These are phyloP conservation scores for Aspergillus ibericus DNA, from an alignment of 2,329 filamentous ascomycete species.

Conservation along the genomic window DNA sequence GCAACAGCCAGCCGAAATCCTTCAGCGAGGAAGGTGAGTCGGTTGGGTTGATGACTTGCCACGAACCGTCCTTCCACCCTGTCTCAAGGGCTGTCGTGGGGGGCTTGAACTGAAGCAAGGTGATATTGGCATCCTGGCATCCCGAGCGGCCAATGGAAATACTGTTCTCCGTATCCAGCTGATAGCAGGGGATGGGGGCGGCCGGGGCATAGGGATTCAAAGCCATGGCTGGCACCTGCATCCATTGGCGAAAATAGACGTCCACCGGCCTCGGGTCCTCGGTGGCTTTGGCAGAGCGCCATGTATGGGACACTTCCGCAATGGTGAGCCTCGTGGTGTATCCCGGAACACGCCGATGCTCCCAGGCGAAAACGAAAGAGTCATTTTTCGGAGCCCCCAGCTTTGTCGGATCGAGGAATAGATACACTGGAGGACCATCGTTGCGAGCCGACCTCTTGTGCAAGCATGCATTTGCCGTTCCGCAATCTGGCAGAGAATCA, in stretches of 20 bases:
- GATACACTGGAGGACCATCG: conserved; percentile 43
- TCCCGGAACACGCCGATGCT: conserved; percentile 48
- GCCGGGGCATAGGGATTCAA: conserved; percentile 22
- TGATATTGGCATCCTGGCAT: conserved; percentile 35
- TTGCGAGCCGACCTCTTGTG: conserved; percentile 46
- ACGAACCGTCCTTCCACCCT: conserved; percentile 17
- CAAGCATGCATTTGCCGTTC: conserved; percentile 56
- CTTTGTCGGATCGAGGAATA: conserved; percentile 60
- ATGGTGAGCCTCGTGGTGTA: conserved; percentile 49
- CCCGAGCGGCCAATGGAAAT: conserved; percentile 17
- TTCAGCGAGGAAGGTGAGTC: conserved; percentile 26
- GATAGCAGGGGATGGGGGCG: conserved; percentile 21
- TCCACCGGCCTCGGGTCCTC: conserved; percentile 20
- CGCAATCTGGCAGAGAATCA: conserved; percentile 55
- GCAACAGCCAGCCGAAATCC: conserved; percentile 35
- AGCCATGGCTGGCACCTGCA: conserved; percentile 18
- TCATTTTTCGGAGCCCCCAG: conserved; percentile 51
- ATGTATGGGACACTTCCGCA: conserved; percentile 49
- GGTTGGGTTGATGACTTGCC: conserved; percentile 30
- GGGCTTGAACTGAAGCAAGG: conserved; percentile 30
- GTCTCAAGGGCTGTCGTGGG: conserved; percentile 21
- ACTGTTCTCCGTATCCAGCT: conserved; percentile 16
- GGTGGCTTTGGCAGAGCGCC: conserved; percentile 40
- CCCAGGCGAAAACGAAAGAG: conserved; percentile 57
- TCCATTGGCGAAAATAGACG: conserved; percentile 35